These are phyloP conservation scores for Nicotiana obtusifolia DNA, from an alignment of 257 asterid genomes.

Conservation along the genomic window DNA sequence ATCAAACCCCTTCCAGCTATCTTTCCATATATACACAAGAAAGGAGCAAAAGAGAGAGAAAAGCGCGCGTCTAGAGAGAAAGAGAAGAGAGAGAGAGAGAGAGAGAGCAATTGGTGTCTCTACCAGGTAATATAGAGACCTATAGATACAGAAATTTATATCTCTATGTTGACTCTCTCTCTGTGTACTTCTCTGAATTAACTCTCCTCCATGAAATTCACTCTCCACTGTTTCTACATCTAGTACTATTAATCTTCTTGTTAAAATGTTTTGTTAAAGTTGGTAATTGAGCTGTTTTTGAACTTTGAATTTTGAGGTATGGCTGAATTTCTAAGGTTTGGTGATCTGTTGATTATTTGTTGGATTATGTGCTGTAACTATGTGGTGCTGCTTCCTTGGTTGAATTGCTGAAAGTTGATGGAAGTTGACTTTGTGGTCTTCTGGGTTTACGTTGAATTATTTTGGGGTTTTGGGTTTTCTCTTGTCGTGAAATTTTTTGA, in stretches of 20 bases:
- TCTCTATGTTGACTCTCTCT: not conserved
- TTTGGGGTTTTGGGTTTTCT: conserved; percentile 2
- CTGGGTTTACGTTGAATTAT: conserved; percentile 1
- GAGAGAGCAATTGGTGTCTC: not conserved
- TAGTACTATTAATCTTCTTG: not conserved
- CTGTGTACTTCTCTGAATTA: not conserved
- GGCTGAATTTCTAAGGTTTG: not conserved
- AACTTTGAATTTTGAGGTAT: not conserved
- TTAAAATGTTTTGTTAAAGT: not conserved
- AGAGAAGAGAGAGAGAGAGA: not conserved
- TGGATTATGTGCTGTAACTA: not conserved
- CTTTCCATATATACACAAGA: not conserved
- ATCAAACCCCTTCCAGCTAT: not conserved
- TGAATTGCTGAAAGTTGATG: conserved; percentile 1
- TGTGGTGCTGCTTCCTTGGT: not conserved
- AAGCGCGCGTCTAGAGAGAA: conserved; percentile 8
- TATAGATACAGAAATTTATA: not conserved
- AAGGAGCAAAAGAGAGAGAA: not conserved
- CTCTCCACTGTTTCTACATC: not conserved
- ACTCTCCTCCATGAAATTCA: not conserved
- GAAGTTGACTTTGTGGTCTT: conserved; percentile 7
- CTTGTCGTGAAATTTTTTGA: not conserved
- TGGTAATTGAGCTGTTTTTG: not conserved
- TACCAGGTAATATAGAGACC: conserved; percentile 2
- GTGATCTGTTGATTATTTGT: conserved; percentile 1